Evolutionary conservation across 305 asterid species (phyloP), one percentile per base, ranked within the genome.

Genomic region (Ruellia speciosa): DNA sequence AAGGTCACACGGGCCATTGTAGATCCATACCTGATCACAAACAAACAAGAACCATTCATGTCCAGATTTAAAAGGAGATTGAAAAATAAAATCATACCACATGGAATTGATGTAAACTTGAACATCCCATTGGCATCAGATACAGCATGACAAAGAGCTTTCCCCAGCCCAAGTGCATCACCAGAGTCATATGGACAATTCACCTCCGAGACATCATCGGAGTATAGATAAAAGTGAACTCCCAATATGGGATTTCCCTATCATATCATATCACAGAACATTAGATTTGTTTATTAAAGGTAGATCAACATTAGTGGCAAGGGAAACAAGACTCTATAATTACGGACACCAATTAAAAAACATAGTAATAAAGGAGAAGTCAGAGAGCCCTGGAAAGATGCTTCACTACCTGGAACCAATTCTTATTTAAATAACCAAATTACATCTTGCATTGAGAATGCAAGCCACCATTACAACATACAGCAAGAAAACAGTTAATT

Each of bases 221-320:
- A 87, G 74, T 87, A 84, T 40, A 90, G 83, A 74, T 78, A 90
- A 65, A 90, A 60, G 64, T 87, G 95, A 75, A 90, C 96, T 70
- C 98, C 98, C 83, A 87, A 52, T 69, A 90, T 83, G 69, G 98
- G 95, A 72, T 87, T 90, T 72, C 93, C 98, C 98, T 90, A 77
- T 43, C 75, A 79, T 56, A 65, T 34, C 45, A 70, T 60, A 72
- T 48, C 40, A 58, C 37, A 69, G 24, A 68, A 48, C 47, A 57
- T 64, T 59, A 58, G 49, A 60, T 60, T 49, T 51, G 12, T 39
- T 57, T 50, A 15, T 45, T 51, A 47, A 40, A 56, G 53, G 54
- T 24, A 33, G 45, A 13, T 56, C 50, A 41, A 15, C 37, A 62
- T 1, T 45, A 51, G 20, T 6, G 39, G 59, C 55, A 15, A 52